Percentiles rank a stretch among this genome's conserved stretches.
phyloP scores from a whole-genome alignment of 805 yeast species.

The Komagataella pseudopastoris region DNA sequence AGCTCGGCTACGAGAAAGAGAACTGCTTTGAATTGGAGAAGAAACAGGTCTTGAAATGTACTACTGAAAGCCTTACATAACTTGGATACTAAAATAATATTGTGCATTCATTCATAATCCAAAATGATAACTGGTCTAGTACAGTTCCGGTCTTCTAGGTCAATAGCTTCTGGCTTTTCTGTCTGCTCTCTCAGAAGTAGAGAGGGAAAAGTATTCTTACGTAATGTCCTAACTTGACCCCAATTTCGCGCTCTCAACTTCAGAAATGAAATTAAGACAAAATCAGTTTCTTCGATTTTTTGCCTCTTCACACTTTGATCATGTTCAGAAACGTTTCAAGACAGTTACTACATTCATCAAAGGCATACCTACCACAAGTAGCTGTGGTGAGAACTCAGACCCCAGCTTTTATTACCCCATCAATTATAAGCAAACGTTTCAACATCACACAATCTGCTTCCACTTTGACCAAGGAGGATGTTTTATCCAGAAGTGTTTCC shows the following conservation, averaged over 20 bases:
- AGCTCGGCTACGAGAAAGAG: slow-evolving; percentile 1
- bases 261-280: neutral
- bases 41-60: neutral
- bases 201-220: neutral
- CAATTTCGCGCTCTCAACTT: neutral
- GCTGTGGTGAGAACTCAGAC: neutral
- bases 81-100: too few species aligned
- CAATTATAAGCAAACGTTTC: slow-evolving; percentile 4
- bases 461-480: slow-evolving; percentile 62
- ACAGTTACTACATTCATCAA: neutral
- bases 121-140: neutral
- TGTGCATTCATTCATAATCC: neutral
- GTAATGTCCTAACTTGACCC: neutral
- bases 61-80: neutral
- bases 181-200: too few species aligned
- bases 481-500: slow-evolving; percentile 67
- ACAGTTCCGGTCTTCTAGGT: neutral
- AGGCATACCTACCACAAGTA: neutral
- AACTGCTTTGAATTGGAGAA: slow-evolving; percentile 1
- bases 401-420: slow-evolving; percentile 3
- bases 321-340: slow-evolving; percentile 1
- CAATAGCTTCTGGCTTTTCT: too few species aligned
- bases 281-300: neutral
- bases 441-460: slow-evolving; percentile 29
- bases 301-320: neutral